A percentile compares a stretch with the other conserved stretches of the same genome.
Conservation (phyloP, 2,329 filamentous ascomycete genomes). For the Botrytis deweyae region DNA sequence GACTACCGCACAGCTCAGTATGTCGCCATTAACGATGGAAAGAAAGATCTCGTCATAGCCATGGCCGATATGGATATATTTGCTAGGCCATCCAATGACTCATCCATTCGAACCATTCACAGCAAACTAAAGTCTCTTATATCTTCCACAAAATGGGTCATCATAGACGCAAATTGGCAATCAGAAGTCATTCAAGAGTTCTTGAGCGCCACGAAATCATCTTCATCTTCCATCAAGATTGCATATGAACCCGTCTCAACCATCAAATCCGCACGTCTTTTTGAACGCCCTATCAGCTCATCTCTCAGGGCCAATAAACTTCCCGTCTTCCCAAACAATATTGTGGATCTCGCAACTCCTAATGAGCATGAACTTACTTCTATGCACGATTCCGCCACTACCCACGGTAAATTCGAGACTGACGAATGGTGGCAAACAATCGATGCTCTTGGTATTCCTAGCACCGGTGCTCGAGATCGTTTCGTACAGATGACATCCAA, state of each 20-base stretch:
- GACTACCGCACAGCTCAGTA: slow-evolving; percentile 78
- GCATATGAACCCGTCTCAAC: slow-evolving; percentile 89
- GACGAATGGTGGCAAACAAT: slow-evolving; percentile 77
- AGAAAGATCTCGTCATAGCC: slow-evolving; percentile 82
- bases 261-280: slow-evolving; percentile 74
- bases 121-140: neutral
- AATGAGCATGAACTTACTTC: slow-evolving; percentile 79
- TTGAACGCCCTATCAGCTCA: slow-evolving; percentile 32
- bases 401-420: slow-evolving; percentile 66
- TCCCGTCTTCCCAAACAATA: slow-evolving; percentile 56
- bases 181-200: slow-evolving; percentile 64
- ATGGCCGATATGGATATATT: slow-evolving; percentile 85
- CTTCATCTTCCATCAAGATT: slow-evolving; percentile 51
- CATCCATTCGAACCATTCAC: slow-evolving; percentile 34
- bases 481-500: slow-evolving; percentile 67
- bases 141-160: slow-evolving; percentile 60
- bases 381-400: slow-evolving; percentile 71
- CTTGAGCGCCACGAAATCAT: slow-evolving; percentile 48
- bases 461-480: slow-evolving; percentile 65
- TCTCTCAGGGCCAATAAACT: slow-evolving; percentile 60
- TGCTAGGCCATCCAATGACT: slow-evolving; percentile 48
- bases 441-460: slow-evolving; percentile 73
- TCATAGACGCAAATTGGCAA: slow-evolving; percentile 87
- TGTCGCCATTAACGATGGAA: slow-evolving; percentile 79
- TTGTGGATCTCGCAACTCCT: slow-evolving; percentile 75